Conservation (phyloP, 805 yeast species). For the Candida insectorum region DNA sequence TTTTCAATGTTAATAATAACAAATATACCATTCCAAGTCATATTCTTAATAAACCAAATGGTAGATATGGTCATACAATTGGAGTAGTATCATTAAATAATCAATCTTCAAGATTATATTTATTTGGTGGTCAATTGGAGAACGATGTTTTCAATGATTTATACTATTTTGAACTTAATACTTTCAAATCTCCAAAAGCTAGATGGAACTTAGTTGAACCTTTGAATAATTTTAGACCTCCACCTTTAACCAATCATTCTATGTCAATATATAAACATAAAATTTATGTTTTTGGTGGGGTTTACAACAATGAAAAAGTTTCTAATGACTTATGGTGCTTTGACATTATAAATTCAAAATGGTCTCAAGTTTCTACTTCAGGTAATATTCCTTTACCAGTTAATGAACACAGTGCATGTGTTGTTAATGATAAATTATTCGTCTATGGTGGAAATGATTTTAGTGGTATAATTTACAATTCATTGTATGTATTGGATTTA, state of each 20-base stretch:
- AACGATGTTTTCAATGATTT: conserved; percentile 84
- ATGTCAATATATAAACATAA: conserved; percentile 77
- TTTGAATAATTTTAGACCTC: conserved; percentile 50
- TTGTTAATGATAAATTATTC: conserved; percentile 74
- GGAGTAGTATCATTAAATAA: conserved; percentile 59
- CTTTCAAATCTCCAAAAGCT: conserved; percentile 79
- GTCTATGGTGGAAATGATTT: conserved; percentile 87
- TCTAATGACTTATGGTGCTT: conserved; percentile 77
- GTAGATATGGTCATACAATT: conserved; percentile 92
- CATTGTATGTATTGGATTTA: conserved; percentile 73
- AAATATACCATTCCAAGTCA: conserved; percentile 45
- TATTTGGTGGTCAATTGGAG: conserved; percentile 92
- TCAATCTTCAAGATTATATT: conserved; percentile 55
- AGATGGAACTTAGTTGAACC: conserved; percentile 77
- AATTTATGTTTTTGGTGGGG: conserved; percentile 88
- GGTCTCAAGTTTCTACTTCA: conserved; percentile 69
- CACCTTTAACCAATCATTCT: conserved; percentile 87
- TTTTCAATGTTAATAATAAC: conserved; percentile 59
- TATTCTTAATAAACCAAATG: conserved; percentile 65
- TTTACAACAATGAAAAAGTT: conserved; percentile 62
- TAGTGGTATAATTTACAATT: conserved; percentile 63
- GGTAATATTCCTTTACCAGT: conserved; percentile 80
- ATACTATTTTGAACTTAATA: conserved; percentile 80
- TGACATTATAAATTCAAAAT: conserved; percentile 63
- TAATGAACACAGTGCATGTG: conserved; percentile 86